Base-by-base conservation (phyloP, 345 rosid species). In the Eutrema japonicum region DNA sequence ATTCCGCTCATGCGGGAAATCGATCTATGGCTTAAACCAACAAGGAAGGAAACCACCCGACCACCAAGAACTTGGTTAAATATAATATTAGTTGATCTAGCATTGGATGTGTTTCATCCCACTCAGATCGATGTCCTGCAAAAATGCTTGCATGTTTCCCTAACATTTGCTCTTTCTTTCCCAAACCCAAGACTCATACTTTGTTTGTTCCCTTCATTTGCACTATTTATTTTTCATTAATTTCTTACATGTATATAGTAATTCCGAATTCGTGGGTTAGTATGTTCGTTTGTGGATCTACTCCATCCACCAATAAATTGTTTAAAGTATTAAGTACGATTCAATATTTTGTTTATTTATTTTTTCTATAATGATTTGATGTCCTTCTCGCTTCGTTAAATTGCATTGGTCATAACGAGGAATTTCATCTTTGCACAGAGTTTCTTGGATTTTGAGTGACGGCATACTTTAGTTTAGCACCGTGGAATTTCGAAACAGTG, bases 131-230 rank as follows among this genome's bases (percentile, higher is more conserved):
- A 70, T 70, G 76, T 32, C 60, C 61, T 63, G 75, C 71, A 76
- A 76, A 63, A 70, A 69, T 55, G 79, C 75, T 54, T 76, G 65
- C 66, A 70, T 76, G 80, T 70, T 64, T 70, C 80, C 70, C 76
- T 64, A 62, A 53, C 64, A 76, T 70, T 62, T 76, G 60, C 66
- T 38, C 57, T 55, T 64, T 63, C 64, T 70, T 76, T 40, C 65
- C 71, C 60, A 70, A 64, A 70, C 79, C 75, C 71, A 64, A 77
- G 67, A 64, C 42, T 37, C 38, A 12, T 70, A 16, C 45, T 70
- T 63, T 38, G 60, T 46, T 5, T 37, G 49, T 62, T 59, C 73
- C 60, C n/a, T 67, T 49, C 53, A 40, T 74, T 66, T 18, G 58
- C 62, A 63, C 29, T 45, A 49, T 38, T 32, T 36, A 7, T 30